Evolutionary conservation across 2,329 filamentous ascomycete species (phyloP).

Genomic region (Alternaria sp.): DNA sequence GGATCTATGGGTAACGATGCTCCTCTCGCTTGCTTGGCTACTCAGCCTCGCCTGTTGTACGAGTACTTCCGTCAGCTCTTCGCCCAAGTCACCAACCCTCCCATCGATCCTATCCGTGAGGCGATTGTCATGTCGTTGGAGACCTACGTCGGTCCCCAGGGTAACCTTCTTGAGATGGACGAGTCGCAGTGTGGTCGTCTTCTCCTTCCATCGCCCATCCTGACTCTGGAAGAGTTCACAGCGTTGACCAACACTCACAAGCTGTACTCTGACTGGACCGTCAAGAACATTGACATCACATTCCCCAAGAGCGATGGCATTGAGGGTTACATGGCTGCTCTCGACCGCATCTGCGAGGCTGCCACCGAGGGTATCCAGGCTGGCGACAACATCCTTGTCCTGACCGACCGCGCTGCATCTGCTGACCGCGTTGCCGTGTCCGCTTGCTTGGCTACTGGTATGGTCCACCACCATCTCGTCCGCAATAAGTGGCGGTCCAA

Average conservation of each 20-base stretch:
- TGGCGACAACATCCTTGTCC: conserved; percentile 81
- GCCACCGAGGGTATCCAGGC: conserved; percentile 83
- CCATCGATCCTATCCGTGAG: conserved; percentile 95
- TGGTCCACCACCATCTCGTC: conserved; percentile 94
- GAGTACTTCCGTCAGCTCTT: conserved; percentile 99
- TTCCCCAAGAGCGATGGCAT: conserved; percentile 87
- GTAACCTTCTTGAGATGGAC: conserved; percentile 94
- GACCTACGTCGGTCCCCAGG: conserved; percentile 94
- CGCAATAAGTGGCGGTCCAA: conserved; percentile 95
- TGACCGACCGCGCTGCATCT: conserved; percentile 87
- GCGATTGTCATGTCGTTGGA: conserved; percentile 98
- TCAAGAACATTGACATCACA: conserved; percentile 89
- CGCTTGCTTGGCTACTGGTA: conserved; percentile 83
- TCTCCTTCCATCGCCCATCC: conserved; percentile 83
- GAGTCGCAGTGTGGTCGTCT: conserved; percentile 85
- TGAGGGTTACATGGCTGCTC: conserved; percentile 81
- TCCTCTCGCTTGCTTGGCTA: conserved; percentile 88
- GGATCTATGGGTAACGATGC: conserved; percentile 99
- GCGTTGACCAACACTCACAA: conserved; percentile 78
- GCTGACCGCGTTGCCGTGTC: conserved; percentile 85
- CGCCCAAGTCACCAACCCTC: conserved; percentile 96
- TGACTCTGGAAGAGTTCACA: conserved; percentile 91
- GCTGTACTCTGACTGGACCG: conserved; percentile 79
- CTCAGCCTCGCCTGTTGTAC: conserved; percentile 84
- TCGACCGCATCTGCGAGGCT: conserved; percentile 87